Conservation (phyloP, 352 stramenopile genomes). For the Sclerospora graminicola region DNA sequence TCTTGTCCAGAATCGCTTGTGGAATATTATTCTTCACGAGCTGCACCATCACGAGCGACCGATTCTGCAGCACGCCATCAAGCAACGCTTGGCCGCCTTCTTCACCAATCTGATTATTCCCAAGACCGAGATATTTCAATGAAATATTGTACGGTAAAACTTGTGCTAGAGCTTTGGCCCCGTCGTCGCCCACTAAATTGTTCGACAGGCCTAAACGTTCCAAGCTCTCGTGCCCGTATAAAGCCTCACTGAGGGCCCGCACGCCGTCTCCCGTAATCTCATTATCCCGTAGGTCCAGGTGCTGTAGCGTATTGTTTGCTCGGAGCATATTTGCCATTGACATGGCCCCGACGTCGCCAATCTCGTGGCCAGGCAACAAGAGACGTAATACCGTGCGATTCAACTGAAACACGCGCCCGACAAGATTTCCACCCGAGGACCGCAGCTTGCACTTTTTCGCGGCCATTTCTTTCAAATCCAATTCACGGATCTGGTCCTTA, state of each 20-base stretch:
- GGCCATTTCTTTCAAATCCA: slow-evolving; percentile 48
- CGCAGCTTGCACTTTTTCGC: slow-evolving; percentile 34
- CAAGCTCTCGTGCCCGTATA: slow-evolving; percentile 41
- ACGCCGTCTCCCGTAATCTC: slow-evolving; percentile 29
- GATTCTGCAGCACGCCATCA: slow-evolving; percentile 34
- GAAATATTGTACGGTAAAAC: slow-evolving; percentile 40
- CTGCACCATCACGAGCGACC: slow-evolving; percentile 31
- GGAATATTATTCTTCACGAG: slow-evolving; percentile 37
- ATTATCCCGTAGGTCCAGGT: slow-evolving; percentile 42
- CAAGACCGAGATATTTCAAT: slow-evolving; percentile 37
- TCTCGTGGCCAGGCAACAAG: slow-evolving; percentile 41
- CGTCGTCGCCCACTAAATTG: slow-evolving; percentile 36
- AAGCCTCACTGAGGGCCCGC: slow-evolving; percentile 21
- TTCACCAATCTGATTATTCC: slow-evolving; percentile 36
- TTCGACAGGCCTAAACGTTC: slow-evolving; percentile 31
- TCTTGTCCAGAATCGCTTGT: slow-evolving; percentile 20
- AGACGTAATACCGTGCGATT: slow-evolving; percentile 37
- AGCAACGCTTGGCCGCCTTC: slow-evolving; percentile 32
- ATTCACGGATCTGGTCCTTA: slow-evolving; percentile 39
- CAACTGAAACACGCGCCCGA: slow-evolving; percentile 39
- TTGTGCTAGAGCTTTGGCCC: slow-evolving; percentile 31
- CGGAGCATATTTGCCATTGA: slow-evolving; percentile 45
- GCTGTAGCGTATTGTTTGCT: slow-evolving; percentile 34
- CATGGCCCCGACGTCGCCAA: slow-evolving; percentile 31
- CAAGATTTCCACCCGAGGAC: slow-evolving; percentile 24